Conservation (phyloP, 352 stramenopile genomes). For the Phytophthora melonis region DNA sequence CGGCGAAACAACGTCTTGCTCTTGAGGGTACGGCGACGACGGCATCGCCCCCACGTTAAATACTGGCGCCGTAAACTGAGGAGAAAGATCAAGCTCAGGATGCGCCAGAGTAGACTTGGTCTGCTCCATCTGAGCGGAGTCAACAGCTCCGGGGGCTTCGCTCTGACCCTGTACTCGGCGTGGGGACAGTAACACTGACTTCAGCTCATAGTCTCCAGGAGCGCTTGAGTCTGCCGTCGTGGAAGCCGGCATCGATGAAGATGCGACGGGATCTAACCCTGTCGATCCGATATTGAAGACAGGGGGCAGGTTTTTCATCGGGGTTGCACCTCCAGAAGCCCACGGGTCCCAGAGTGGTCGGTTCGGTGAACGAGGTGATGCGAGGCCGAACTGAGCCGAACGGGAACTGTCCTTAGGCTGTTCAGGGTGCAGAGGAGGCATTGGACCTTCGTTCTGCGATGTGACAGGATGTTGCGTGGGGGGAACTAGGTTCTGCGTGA, state of each 20-base stretch:
- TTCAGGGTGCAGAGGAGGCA: conserved; percentile 3
- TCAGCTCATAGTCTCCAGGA: conserved; percentile 47
- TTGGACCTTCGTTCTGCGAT: conserved; percentile 6
- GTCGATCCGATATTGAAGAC: conserved; percentile 47
- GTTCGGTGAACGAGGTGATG: conserved; percentile 44
- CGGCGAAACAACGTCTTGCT: conserved; percentile 16
- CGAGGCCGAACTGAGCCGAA: conserved; percentile 27
- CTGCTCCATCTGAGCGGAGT: conserved; percentile 13
- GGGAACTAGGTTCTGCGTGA: not conserved
- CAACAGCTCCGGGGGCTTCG: conserved; percentile 12
- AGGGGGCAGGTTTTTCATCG: conserved; percentile 47
- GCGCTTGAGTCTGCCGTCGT: not conserved
- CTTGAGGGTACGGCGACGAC: conserved; percentile 21
- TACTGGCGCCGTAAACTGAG: conserved; percentile 25
- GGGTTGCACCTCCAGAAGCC: conserved; percentile 46
- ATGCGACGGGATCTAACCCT: conserved; percentile 29
- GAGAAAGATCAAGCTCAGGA: conserved; percentile 12
- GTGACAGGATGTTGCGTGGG: not conserved
- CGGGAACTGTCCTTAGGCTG: conserved; percentile 20
- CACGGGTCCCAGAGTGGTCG: conserved; percentile 57
- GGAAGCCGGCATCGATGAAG: conserved; percentile 24
- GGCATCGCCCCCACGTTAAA: conserved; percentile 34
- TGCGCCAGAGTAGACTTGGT: conserved; percentile 2
- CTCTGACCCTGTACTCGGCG: conserved; percentile 19
- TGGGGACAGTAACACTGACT: conserved; percentile 44